Percentiles rank a stretch among this genome's conserved stretches.
These are phyloP conservation scores for Cymbopogon flexuosus DNA, from an alignment of 202 grass and related monocot genomes.

Conservation along the genomic window DNA sequence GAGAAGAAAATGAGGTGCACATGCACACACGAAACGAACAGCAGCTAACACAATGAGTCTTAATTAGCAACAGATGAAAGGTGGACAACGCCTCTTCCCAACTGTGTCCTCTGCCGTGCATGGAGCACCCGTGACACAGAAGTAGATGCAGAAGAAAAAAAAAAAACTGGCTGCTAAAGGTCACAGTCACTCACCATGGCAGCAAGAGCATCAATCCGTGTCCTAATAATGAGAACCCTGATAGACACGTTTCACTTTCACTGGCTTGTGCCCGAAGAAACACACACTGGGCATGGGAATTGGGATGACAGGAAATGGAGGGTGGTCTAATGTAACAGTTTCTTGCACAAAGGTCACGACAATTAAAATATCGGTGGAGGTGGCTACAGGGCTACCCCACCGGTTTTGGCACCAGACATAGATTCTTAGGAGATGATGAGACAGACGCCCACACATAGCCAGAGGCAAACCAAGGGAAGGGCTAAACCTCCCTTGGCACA, in stretches of 20 bases:
- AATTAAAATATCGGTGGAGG: constrained; percentile 58
- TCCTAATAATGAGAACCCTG: constrained; percentile 18
- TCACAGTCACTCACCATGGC: constrained; percentile 36
- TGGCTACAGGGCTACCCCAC: constrained; percentile 40
- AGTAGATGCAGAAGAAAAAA: constrained; percentile 27
- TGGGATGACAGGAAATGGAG: not conserved
- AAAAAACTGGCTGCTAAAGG: not conserved
- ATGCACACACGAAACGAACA: constrained; percentile 34
- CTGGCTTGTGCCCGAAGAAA: constrained; percentile 34
- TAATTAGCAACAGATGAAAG: constrained; percentile 40
- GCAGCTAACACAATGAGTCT: constrained; percentile 27
- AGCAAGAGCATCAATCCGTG: constrained; percentile 27
- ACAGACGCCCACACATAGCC: constrained; percentile 30
- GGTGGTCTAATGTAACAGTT: constrained; percentile 14
- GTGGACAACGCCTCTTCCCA: constrained; percentile 15
- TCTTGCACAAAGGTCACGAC: constrained; percentile 22
- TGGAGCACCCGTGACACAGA: constrained; percentile 45
- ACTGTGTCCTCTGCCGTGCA: constrained; percentile 30
- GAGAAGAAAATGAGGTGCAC: constrained; percentile 52
- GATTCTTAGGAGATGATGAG: constrained; percentile 60
- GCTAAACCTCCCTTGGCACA: constrained; percentile 36
- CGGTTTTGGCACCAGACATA: constrained; percentile 55
- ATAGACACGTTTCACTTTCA: constrained; percentile 43
- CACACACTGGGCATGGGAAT: not conserved
- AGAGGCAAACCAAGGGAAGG: constrained; percentile 36